These are phyloP conservation scores for Triticum aestivum DNA, from an alignment of 176 grass and related monocot genomes.

Conservation along the genomic window DNA sequence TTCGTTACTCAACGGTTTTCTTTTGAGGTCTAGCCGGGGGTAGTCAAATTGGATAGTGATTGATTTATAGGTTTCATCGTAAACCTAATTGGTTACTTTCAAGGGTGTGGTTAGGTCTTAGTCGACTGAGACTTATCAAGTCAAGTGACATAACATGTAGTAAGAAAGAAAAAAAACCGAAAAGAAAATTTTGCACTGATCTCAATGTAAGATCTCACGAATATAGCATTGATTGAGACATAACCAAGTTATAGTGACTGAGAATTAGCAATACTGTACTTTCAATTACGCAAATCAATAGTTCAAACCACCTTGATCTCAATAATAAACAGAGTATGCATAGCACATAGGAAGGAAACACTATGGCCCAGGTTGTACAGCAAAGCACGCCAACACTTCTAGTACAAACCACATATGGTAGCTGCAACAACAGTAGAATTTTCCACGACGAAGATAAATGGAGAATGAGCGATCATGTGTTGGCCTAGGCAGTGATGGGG, in stretches of 20 bases:
- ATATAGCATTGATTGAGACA: too few species aligned
- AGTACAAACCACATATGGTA: background rate
- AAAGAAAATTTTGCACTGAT: too few species aligned
- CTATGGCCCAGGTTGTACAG: too few species aligned
- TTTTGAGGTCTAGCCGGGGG: background rate
- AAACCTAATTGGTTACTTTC: background rate
- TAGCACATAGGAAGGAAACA: too few species aligned
- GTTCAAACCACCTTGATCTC: background rate
- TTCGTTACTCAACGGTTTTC: background rate
- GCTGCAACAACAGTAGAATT: background rate
- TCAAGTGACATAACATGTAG: too few species aligned
- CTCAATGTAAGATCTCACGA: too few species aligned
- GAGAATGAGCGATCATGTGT: background rate
- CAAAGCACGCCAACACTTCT: background rate
- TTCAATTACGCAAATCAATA: background rate
- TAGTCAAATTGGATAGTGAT: background rate
- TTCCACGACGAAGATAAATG: background rate
- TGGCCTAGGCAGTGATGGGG: conserved; percentile 13
- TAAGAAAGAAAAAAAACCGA: too few species aligned
- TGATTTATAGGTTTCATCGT: background rate
- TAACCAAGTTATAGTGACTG: too few species aligned
- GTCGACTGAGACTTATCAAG: too few species aligned
- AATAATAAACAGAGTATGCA: too few species aligned
- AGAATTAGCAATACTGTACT: background rate
- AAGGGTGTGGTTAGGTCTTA: too few species aligned